Conservation (phyloP, 305 asterid genomes). For the Nicotiana rustica region DNA sequence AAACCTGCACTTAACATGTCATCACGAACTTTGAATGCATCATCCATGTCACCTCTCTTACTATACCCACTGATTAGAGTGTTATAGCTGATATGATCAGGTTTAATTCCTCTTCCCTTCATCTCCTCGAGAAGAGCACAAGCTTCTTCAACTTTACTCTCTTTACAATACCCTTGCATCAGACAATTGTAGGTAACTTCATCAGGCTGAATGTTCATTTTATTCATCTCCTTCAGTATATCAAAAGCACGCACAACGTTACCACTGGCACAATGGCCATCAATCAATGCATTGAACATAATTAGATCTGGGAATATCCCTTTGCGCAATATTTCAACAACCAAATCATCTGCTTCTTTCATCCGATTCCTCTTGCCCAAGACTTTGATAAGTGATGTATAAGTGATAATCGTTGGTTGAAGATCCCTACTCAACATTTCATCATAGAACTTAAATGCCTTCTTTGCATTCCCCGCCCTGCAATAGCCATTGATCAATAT, state of each 20-base stretch:
- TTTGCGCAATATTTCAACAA: slow-evolving; percentile 44
- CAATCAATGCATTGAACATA: slow-evolving; percentile 63
- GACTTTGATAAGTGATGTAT: slow-evolving; percentile 56
- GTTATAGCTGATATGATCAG: slow-evolving; percentile 58
- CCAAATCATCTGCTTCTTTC: slow-evolving; percentile 62
- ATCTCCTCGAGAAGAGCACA: slow-evolving; percentile 51
- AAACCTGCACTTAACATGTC: slow-evolving; percentile 59
- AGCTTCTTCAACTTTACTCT: slow-evolving; percentile 63
- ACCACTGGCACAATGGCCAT: slow-evolving; percentile 58
- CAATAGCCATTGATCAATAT: slow-evolving; percentile 56
- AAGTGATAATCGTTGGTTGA: slow-evolving; percentile 55
- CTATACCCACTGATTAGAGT: slow-evolving; percentile 59
- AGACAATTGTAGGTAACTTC: slow-evolving; percentile 58
- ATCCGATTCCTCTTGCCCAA: slow-evolving; percentile 58
- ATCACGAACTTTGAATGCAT: slow-evolving; percentile 53
- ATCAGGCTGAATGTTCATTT: slow-evolving; percentile 56
- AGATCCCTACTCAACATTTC: slow-evolving; percentile 60
- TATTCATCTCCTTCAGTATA: slow-evolving; percentile 55
- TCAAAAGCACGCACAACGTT: slow-evolving; percentile 51
- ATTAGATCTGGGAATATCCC: slow-evolving; percentile 59
- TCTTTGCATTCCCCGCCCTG: slow-evolving; percentile 50
- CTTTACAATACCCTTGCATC: slow-evolving; percentile 58
- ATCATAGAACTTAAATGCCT: slow-evolving; percentile 55
- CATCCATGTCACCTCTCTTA: slow-evolving; percentile 55
- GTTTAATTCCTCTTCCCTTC: slow-evolving; percentile 54